Conservation (phyloP, 257 asterid species). For the Plantago ovata region DNA sequence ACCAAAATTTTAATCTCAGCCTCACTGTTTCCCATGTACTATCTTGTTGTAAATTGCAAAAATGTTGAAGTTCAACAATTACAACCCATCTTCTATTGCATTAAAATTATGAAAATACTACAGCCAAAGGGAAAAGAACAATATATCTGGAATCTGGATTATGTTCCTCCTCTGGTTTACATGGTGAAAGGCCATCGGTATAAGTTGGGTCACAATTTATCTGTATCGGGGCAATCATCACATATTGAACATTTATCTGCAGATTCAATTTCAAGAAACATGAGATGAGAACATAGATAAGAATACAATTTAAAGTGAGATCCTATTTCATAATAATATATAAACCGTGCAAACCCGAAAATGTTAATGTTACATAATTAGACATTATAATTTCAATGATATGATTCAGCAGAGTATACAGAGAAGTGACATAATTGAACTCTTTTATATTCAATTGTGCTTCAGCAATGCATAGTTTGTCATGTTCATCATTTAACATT, state of each 20-base stretch:
- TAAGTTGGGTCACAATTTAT: constrained; percentile 33
- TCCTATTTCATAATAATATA: background rate
- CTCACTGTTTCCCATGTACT: too few species aligned
- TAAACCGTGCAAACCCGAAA: background rate
- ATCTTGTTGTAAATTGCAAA: too few species aligned
- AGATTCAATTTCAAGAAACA: constrained; percentile 16
- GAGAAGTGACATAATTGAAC: too few species aligned
- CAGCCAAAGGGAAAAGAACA: background rate
- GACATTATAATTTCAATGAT: background rate
- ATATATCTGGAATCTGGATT: background rate
- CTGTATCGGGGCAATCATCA: constrained; percentile 30
- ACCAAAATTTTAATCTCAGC: too few species aligned
- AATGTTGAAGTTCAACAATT: too few species aligned
- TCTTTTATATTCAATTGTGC: too few species aligned
- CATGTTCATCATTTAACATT: too few species aligned
- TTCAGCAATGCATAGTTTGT: too few species aligned
- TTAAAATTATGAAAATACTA: background rate
- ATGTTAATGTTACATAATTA: background rate
- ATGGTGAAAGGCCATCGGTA: constrained; percentile 32
- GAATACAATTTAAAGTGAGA: background rate
- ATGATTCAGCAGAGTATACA: too few species aligned
- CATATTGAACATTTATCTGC: constrained; percentile 59
- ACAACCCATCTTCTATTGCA: too few species aligned
- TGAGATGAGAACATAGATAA: background rate
- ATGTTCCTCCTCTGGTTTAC: constrained; percentile 52